Evolutionary conservation across 1,284 basidiomycete species (phyloP).

Genomic region (Boletus smithii): DNA sequence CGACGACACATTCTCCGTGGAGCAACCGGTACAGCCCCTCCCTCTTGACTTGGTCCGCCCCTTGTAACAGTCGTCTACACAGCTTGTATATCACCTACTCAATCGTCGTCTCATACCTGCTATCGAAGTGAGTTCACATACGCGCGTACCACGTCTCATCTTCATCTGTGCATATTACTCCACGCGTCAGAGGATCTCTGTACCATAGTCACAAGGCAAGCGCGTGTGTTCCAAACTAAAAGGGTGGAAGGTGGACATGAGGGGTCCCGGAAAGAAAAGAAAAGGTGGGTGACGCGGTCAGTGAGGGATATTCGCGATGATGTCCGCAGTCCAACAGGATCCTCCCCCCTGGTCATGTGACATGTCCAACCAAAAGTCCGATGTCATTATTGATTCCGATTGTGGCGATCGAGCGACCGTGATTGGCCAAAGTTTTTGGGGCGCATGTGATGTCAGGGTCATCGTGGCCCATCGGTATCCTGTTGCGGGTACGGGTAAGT

Average conservation of each 20-base stretch:
- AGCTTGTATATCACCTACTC: constrained; percentile 60
- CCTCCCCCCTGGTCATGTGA: not conserved
- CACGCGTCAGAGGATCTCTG: no score
- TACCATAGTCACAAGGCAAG: no score
- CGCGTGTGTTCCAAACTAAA: no score
- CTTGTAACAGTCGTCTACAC: constrained; percentile 18
- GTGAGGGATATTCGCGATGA: not conserved
- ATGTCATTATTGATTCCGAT: not conserved
- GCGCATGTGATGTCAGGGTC: not conserved
- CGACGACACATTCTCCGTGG: constrained; percentile 49
- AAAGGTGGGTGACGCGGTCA: not conserved
- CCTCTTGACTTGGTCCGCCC: constrained; percentile 16
- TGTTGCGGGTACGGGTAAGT: not conserved
- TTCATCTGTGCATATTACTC: not conserved
- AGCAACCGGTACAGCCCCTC: constrained; percentile 44
- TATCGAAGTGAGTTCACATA: constrained; percentile 36
- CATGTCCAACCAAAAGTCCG: not conserved
- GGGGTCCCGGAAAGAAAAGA: no score
- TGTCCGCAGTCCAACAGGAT: no score
- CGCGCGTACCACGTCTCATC: not conserved
- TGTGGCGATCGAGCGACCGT: not conserved
- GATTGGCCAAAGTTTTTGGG: not conserved
- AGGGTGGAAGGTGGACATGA: no score
- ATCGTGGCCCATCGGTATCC: not conserved
- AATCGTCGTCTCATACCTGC: constrained; percentile 45